These are phyloP conservation scores for Xylariaceae sp. DNA, from an alignment of 2,329 filamentous ascomycete species.

Conservation along the genomic window DNA sequence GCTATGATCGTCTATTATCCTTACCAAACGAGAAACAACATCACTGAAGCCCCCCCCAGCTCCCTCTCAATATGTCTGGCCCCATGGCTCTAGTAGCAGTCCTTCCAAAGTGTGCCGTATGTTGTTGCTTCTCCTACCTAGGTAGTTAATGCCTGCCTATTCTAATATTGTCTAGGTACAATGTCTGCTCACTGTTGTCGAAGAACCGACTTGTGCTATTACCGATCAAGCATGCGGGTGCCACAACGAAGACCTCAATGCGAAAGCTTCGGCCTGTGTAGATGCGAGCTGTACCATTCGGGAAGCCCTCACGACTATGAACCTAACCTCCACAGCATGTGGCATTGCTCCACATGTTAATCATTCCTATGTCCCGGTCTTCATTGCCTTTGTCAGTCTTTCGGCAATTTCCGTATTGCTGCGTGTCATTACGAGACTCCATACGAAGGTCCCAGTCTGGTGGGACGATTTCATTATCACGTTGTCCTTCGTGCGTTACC, in stretches of 20 bases:
- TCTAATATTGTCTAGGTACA: neutral
- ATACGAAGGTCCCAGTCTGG: neutral
- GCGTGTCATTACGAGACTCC: slow-evolving; percentile 1
- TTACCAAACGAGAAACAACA: neutral
- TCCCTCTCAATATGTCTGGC: slow-evolving; percentile 3
- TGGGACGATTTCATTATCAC: slow-evolving; percentile 9
- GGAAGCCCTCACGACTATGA: slow-evolving; percentile 35
- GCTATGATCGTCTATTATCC: too few species aligned
- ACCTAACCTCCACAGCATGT: neutral
- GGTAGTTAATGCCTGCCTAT: too few species aligned
- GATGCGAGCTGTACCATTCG: slow-evolving; percentile 35
- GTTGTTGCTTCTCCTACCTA: neutral
- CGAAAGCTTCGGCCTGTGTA: slow-evolving; percentile 37
- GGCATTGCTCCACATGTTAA: slow-evolving; percentile 19
- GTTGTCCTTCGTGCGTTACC: neutral
- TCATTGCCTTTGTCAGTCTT: neutral
- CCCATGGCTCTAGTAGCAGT: neutral
- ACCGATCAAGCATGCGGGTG: slow-evolving; percentile 36
- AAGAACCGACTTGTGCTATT: slow-evolving; percentile 25
- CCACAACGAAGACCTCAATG: slow-evolving; percentile 31
- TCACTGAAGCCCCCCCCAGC: too few species aligned
- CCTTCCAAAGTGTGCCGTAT: slow-evolving; percentile 6
- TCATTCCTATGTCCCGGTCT: slow-evolving; percentile 2
- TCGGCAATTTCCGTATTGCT: neutral
- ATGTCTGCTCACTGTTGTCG: slow-evolving; percentile 16